Evolutionary conservation across 805 yeast species (phyloP).

Genomic region (Pichia exigua): DNA sequence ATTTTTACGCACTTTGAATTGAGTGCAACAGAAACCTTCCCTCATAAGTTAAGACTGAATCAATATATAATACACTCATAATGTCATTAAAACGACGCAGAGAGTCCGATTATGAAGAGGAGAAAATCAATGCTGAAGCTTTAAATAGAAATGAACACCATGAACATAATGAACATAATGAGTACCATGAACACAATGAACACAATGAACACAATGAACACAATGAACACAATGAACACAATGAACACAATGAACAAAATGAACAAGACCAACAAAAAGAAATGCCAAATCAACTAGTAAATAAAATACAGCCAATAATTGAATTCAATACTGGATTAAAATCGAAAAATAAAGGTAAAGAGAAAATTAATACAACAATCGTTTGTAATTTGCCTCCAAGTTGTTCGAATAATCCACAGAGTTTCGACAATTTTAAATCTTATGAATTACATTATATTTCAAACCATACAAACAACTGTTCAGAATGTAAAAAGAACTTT

Average conservation of each 20-base stretch:
- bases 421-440: slow-evolving; percentile 7
- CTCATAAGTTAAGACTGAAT: not conserved
- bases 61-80: not conserved
- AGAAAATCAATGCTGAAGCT: not conserved
- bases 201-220: not conserved
- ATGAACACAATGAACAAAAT: not conserved
- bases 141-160: not conserved
- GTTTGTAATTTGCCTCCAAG: slow-evolving; percentile 20
- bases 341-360: not conserved
- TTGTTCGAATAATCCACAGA: slow-evolving; percentile 11
- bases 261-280: not conserved
- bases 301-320: not conserved
- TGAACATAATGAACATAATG: not conserved
- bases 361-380: slow-evolving; percentile 1
- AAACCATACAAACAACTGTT: slow-evolving; percentile 28
- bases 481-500: slow-evolving; percentile 32
- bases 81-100: slow-evolving; percentile 10
- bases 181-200: not conserved
- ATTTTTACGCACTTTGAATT: not conserved
- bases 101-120: slow-evolving; percentile 9
- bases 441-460: slow-evolving; percentile 22
- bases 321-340: not conserved
- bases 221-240: not conserved
- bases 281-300: not conserved
- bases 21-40: not conserved